Evolutionary conservation across 2,329 filamentous ascomycete species (phyloP), one percentile per base, ranked within the genome.

Genomic region (Aspergillus sp.): DNA sequence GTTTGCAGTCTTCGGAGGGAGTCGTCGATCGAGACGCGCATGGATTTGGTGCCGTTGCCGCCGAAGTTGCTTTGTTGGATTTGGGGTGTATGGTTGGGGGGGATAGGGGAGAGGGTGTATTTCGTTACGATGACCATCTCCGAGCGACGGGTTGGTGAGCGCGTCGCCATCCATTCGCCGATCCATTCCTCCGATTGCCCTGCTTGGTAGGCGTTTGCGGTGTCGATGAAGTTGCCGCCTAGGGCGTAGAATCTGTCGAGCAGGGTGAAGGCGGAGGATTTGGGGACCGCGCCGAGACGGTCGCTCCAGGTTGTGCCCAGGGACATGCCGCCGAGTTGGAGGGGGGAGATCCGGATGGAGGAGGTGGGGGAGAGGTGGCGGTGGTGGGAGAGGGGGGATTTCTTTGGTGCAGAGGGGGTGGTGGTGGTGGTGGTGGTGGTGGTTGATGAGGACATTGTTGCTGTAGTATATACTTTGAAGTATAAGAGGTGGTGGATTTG

Each of bases 41-140:
- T 58, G 8, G 63, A 67, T 55, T 78, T 77, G 25, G 66, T 65
- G 6, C 60, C 57, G 47, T 72, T 78, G 1, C 80, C 80, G 9
- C 72, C 72, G 58, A 73, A 81, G 65, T 84, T 84, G 38, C 67
- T 65, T 57, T 67, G 65, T 38, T 67, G 60, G 21, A 65, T 32
- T 32, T 4, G 8, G 10, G 28, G 28, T 12, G 28, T 10, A 64
- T 45, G 64, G 68, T 21, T 19, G 38, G 21, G 15, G 13, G 58
- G 62, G 59, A 71, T 72, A 58, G 70, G 80, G 57, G 63, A 62
- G 1, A 71, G 74, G 0, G 81, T 80, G 70, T 79, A 86, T 64
- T 85, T 86, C 15, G 84, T 85, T 0, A 83, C 82, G 25, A 86
- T 65, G 41, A 86, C 80, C 56, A 85, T 80, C 63, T 84, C 70